Evolutionary conservation across 2,329 filamentous ascomycete genomes (phyloP).

Genomic region (Huntiella abstrusa): DNA sequence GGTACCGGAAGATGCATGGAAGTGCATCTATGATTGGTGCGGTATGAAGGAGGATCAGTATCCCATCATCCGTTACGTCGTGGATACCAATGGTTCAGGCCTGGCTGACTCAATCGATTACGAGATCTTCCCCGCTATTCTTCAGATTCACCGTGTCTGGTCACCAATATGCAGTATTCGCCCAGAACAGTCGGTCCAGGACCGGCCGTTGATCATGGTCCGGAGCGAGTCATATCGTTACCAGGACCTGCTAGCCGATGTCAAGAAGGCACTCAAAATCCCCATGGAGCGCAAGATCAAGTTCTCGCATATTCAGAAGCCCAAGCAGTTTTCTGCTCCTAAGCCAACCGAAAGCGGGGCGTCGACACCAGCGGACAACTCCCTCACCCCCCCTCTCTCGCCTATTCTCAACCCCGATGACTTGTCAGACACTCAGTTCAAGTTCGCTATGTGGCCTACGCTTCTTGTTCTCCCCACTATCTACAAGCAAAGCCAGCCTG

Average conservation of each 20-base stretch:
- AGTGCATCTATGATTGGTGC: conserved; percentile 65
- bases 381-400: conserved; percentile 24
- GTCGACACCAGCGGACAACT: conserved; percentile 13
- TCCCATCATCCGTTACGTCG: conserved; percentile 56
- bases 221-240: conserved; percentile 52
- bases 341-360: not conserved
- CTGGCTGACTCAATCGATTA: conserved; percentile 39
- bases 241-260: conserved; percentile 55
- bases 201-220: conserved; percentile 43
- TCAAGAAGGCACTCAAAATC: conserved; percentile 51
- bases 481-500: conserved; percentile 10
- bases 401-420: conserved; percentile 20
- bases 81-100: conserved; percentile 50
- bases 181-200: conserved; percentile 40
- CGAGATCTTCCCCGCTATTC: conserved; percentile 69
- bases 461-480: conserved; percentile 5
- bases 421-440: conserved; percentile 22
- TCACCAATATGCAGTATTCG: conserved; percentile 37
- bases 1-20: conserved; percentile 65
- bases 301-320: conserved; percentile 44
- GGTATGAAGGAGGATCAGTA: conserved; percentile 50
- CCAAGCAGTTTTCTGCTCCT: conserved; percentile 20
- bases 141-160: conserved; percentile 67
- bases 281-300: conserved; percentile 55
- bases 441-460: conserved; percentile 3